These are phyloP conservation scores for Apiotrichum laibachii DNA, from an alignment of 1,284 basidiomycete species.

Conservation along the genomic window DNA sequence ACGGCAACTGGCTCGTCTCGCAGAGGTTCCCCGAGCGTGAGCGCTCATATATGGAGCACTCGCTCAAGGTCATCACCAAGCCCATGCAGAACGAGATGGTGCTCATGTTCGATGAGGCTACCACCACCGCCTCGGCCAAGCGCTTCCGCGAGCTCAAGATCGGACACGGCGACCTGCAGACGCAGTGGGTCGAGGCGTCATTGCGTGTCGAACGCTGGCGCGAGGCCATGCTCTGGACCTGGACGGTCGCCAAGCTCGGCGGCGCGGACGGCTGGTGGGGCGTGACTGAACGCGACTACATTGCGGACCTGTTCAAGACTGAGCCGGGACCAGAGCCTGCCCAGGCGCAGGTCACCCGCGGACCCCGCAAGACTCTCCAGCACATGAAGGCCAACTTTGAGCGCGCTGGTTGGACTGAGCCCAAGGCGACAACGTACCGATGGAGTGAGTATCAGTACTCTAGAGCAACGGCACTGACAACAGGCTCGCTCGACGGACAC, in stretches of 20 bases:
- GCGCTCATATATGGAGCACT: constrained; percentile 45
- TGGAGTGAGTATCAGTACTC: constrained; percentile 18
- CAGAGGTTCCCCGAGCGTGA: constrained; percentile 41
- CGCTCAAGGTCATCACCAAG: constrained; percentile 44
- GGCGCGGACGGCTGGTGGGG: constrained; percentile 30
- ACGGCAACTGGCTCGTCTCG: constrained; percentile 46
- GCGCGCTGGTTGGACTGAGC: constrained; percentile 39
- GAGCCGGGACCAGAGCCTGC: constrained; percentile 28
- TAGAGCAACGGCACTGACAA: background rate
- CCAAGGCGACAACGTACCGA: constrained; percentile 36
- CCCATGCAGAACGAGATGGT: constrained; percentile 44
- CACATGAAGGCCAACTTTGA: constrained; percentile 29
- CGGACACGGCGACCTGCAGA: constrained; percentile 44
- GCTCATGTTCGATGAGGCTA: constrained; percentile 42
- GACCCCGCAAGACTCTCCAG: constrained; percentile 33
- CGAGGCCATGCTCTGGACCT: constrained; percentile 49
- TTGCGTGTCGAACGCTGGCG: constrained; percentile 49
- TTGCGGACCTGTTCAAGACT: constrained; percentile 36
- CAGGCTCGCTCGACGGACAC: constrained; percentile 41
- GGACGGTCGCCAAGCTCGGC: constrained; percentile 41
- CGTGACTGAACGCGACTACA: constrained; percentile 25
- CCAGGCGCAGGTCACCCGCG: constrained; percentile 38
- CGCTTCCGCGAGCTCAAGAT: constrained; percentile 40
- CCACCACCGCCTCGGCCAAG: constrained; percentile 31
- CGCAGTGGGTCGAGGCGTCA: constrained; percentile 42